Evolutionary conservation across 495 filamentous ascomycete species (phyloP).

Genomic region (Xylaria longipes): DNA sequence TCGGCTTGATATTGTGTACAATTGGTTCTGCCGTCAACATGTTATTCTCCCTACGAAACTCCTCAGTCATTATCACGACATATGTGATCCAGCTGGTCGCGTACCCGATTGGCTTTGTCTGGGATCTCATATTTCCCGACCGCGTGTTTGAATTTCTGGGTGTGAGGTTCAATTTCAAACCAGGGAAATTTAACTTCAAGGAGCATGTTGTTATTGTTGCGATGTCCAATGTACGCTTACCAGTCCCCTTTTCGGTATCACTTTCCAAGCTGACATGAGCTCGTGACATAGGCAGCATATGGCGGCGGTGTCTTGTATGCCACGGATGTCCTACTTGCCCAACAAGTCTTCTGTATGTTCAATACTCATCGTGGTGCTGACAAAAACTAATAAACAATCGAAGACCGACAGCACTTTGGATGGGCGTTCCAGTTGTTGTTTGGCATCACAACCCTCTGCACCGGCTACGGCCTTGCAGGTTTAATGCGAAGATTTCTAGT

Average conservation of each 20-base stretch:
- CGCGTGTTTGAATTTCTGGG: constrained; percentile 65
- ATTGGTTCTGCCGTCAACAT: constrained; percentile 72
- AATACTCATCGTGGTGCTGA: neutral
- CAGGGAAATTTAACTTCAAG: constrained; percentile 79
- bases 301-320: constrained; percentile 57
- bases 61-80: constrained; percentile 67
- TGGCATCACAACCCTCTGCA: constrained; percentile 72
- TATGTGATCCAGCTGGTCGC: constrained; percentile 73
- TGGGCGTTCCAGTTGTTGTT: constrained; percentile 73
- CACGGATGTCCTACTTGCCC: constrained; percentile 54
- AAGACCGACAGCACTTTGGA: constrained; percentile 53
- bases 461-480: constrained; percentile 75
- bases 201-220: constrained; percentile 80
- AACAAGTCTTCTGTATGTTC: constrained; percentile 51
- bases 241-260: neutral
- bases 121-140: constrained; percentile 61
- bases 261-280: constrained; percentile 4
- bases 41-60: constrained; percentile 72
- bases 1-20: constrained; percentile 68
- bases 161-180: constrained; percentile 66
- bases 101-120: constrained; percentile 69
- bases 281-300: constrained; percentile 39
- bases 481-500: constrained; percentile 70
- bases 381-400: constrained; percentile 6
- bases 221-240: constrained; percentile 65